Evolutionary conservation across 768 basidiomycete genomes (phyloP), one percentile per base, ranked within the genome.

Genomic region (Boletus eberwhitei): DNA sequence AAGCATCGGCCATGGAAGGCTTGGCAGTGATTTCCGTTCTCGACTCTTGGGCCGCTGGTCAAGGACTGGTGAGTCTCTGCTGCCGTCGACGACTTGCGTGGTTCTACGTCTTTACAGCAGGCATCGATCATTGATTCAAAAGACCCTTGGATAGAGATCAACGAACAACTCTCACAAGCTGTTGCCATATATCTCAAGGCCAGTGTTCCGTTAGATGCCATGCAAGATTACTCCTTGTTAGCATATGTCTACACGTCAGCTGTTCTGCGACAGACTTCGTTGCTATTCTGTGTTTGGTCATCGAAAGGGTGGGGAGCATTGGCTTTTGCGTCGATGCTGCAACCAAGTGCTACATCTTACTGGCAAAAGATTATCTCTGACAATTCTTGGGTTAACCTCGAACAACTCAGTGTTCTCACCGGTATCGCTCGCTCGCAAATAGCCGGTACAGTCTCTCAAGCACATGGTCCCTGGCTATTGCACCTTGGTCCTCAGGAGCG

Each of bases 261-360:
- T 44, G 80, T 91, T 46, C 75, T 94, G 11, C 83, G 91, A 38
- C 90, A 90, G 64, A 74, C 87, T 7, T 79, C 82, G 2, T 77
- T 95, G 46, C 75, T 93, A 16, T 88, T 90, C 64, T 79, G 88
- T 21, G 74, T 92, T 9, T 89, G 90, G 88, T 84, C 87, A 42
- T 82, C 87, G n/a, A 89, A 90, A 68, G 93, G 93, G 22, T 93
- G 92, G 87, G 89, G 90, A 3, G 81, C 85, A 0, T 75, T 88
- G 31, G 86, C 90, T 4, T 85, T 92, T 59, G 81, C 83, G 17
- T 81, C 82, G 19, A 86, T 92, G 84, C 71, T 93, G 39, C 85
- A 84, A 59, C 80, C 84, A 31, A 84, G 78, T 40, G 76, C 82
- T 8, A 78, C 76, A 36, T 81, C 79, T 9, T 82, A 79, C 61